Percentiles rank a stretch among this genome's conserved stretches.
These are phyloP conservation scores for Ampelocalamus luodianensis DNA, from an alignment of 176 grass and related monocot genomes.

Conservation along the genomic window DNA sequence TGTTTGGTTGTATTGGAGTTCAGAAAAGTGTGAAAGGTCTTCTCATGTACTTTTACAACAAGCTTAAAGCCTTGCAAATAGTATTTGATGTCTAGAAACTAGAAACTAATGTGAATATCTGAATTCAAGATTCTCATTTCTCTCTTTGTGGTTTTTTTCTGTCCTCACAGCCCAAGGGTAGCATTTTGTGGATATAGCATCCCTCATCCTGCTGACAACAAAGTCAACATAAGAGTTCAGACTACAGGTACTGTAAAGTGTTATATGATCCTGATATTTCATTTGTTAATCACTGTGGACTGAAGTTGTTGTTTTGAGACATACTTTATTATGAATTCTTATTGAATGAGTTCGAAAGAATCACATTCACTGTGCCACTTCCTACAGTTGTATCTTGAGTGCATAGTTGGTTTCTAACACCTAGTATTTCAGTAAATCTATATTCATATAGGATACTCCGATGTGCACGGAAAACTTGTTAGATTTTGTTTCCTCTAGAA, in stretches of 20 bases:
- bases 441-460: not conserved
- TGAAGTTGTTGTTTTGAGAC: not conserved
- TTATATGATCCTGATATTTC: not conserved
- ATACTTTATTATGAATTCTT: not conserved
- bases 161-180: conserved; percentile 75
- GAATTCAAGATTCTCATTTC: conserved; percentile 11
- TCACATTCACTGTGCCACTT: conserved; percentile 7
- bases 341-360: conserved; percentile 1
- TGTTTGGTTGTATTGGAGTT: not conserved
- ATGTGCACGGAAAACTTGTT: not conserved
- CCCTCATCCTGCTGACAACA: conserved; percentile 86
- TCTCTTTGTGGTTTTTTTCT: conserved; percentile 8
- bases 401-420: conserved; percentile 25
- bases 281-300: not conserved
- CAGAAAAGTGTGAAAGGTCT: not conserved
- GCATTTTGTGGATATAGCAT: conserved; percentile 88
- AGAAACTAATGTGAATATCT: not conserved
- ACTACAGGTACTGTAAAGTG: conserved; percentile 63
- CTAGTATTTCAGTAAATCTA: not conserved
- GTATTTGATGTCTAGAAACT: not conserved
- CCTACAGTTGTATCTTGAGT: not conserved
- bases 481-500: not conserved
- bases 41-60: not conserved
- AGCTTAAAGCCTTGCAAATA: conserved; percentile 4
- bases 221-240: conserved; percentile 84